A percentile compares a stretch with the other conserved stretches of the same genome.
Evolutionary conservation across 257 asterid genomes (phyloP).

Genomic region (Ajuga chamaepitys): DNA sequence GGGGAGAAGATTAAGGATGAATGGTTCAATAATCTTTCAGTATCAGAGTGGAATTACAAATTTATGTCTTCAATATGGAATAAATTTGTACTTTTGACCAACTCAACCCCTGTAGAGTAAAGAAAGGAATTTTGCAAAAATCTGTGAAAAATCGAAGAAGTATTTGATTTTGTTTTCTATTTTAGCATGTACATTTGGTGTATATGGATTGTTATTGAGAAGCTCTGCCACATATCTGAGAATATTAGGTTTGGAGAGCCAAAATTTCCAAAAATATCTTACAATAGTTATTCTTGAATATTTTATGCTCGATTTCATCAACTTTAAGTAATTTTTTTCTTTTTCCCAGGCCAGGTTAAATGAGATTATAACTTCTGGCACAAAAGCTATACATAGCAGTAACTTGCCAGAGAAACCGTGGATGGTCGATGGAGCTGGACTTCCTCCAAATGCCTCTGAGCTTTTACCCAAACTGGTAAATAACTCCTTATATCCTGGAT

Average conservation of each 20-base stretch:
- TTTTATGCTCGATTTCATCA: background rate
- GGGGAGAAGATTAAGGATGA: background rate
- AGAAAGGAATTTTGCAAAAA: background rate
- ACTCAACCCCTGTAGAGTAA: background rate
- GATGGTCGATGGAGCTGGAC: constrained; percentile 97
- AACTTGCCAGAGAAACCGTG: constrained; percentile 54
- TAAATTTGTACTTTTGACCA: too few species aligned
- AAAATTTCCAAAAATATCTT: background rate
- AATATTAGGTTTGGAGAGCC: background rate
- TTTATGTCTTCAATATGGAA: background rate
- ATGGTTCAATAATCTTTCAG: background rate
- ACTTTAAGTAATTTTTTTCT: background rate
- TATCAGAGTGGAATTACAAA: background rate
- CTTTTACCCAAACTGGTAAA: constrained; percentile 76
- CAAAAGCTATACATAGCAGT: constrained; percentile 28
- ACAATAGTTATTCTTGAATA: background rate
- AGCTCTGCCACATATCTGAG: background rate
- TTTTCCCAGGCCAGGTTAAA: constrained; percentile 63
- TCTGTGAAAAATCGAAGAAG: background rate
- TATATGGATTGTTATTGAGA: background rate
- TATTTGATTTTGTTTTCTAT: background rate
- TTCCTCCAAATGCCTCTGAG: constrained; percentile 74
- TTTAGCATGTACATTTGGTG: background rate
- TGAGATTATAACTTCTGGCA: constrained; percentile 74
- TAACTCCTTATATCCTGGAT: background rate